Evolutionary conservation across 2,329 filamentous ascomycete genomes (phyloP).

Genomic region (Boeremia lycopersici): DNA sequence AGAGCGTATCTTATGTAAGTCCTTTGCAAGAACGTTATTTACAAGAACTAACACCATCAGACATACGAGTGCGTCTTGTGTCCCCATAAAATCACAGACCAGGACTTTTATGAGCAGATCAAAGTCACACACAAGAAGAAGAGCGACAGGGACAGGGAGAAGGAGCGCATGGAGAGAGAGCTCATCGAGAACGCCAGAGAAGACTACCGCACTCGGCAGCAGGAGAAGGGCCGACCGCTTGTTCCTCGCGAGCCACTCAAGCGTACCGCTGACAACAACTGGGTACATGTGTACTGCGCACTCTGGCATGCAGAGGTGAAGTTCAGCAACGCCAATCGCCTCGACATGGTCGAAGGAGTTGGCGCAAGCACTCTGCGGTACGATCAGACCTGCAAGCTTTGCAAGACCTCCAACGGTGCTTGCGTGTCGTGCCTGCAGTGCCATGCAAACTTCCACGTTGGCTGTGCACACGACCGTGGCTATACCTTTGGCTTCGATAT

Average conservation of each 20-base stretch:
- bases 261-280: slow-evolving; percentile 94
- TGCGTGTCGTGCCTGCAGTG: slow-evolving; percentile 84
- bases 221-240: slow-evolving; percentile 80
- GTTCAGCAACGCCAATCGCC: slow-evolving; percentile 80
- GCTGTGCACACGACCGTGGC: slow-evolving; percentile 83
- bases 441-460: slow-evolving; percentile 76
- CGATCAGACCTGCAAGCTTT: slow-evolving; percentile 81
- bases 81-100: slow-evolving; percentile 78
- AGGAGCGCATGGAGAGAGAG: slow-evolving; percentile 84
- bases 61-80: slow-evolving; percentile 94
- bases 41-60: slow-evolving; percentile 50
- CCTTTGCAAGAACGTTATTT: not conserved
- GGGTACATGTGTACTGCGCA: slow-evolving; percentile 94
- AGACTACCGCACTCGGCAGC: slow-evolving; percentile 82
- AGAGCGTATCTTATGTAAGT: slow-evolving; percentile 84
- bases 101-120: slow-evolving; percentile 82
- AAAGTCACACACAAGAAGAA: slow-evolving; percentile 86
- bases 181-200: slow-evolving; percentile 78
- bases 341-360: slow-evolving; percentile 90
- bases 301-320: slow-evolving; percentile 92
- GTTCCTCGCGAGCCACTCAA: slow-evolving; percentile 91
- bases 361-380: slow-evolving; percentile 74
- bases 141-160: slow-evolving; percentile 87
- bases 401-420: slow-evolving; percentile 76
- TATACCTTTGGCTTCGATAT: slow-evolving; percentile 91